Conservation (phyloP, 2,329 filamentous ascomycete genomes). For the Leptographium procerum region DNA sequence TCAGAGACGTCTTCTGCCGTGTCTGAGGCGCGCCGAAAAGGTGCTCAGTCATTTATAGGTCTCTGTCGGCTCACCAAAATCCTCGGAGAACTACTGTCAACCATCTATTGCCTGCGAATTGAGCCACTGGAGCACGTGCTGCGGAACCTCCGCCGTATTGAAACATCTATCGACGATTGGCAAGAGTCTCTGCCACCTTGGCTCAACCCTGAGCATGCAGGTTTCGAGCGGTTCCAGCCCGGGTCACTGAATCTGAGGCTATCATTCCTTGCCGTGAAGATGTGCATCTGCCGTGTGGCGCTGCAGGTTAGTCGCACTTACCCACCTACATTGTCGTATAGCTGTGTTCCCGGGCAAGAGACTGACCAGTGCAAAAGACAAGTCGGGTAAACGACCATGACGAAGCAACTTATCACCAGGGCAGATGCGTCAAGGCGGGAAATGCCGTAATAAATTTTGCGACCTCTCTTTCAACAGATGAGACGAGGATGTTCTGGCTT, state of each 20-base stretch:
- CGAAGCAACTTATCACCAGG: constrained; percentile 2
- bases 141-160: neutral
- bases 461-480: neutral
- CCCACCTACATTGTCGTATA: neutral
- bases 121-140: neutral
- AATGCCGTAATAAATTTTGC: constrained; percentile 1
- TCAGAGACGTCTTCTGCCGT: neutral
- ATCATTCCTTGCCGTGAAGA: constrained; percentile 1
- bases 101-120: neutral
- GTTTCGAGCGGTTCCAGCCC: neutral
- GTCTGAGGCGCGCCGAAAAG: neutral
- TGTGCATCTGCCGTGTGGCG: constrained; percentile 1
- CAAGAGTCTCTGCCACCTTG: neutral
- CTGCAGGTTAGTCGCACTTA: neutral
- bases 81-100: neutral
- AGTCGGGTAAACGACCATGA: constrained; percentile 3
- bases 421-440: constrained; percentile 1
- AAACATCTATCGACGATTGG: constrained; percentile 1
- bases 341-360: neutral
- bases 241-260: neutral
- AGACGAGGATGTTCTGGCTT: constrained; percentile 2
- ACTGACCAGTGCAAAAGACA: neutral
- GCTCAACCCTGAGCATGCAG: neutral
- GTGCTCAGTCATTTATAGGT: neutral
- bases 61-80: constrained; percentile 1